Conservation (phyloP, 2,329 filamentous ascomycete species). For the Calycina herbarum region DNA sequence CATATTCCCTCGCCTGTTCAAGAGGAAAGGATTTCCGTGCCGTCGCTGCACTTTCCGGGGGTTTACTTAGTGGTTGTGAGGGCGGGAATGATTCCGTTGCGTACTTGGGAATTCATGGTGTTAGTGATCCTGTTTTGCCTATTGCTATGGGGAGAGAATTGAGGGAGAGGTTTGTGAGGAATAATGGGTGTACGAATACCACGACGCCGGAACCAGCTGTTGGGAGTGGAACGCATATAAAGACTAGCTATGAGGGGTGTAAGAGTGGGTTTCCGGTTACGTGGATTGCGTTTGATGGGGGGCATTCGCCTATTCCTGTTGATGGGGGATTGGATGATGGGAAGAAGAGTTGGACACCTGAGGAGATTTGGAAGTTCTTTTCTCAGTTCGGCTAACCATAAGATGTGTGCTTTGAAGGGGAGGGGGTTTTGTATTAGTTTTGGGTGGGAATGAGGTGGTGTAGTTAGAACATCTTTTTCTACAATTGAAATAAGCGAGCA, state of each 20-base stretch:
- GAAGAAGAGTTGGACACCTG: constrained; percentile 25
- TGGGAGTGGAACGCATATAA: constrained; percentile 10
- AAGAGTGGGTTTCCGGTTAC: constrained; percentile 37
- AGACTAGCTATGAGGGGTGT: constrained; percentile 34
- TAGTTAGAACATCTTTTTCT: no score
- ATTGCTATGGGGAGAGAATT: constrained; percentile 38
- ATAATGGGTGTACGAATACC: constrained; percentile 38
- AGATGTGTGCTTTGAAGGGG: neutral
- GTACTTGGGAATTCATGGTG: constrained; percentile 40
- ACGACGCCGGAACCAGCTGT: neutral
- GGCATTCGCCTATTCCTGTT: constrained; percentile 33
- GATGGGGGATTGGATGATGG: constrained; percentile 19
- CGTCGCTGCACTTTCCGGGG: constrained; percentile 37
- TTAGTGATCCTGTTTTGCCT: constrained; percentile 39
- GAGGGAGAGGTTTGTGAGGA: constrained; percentile 41
- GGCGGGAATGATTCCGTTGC: constrained; percentile 38
- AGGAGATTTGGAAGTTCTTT: constrained; percentile 40
- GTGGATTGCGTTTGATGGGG: constrained; percentile 39
- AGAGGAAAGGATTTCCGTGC: constrained; percentile 37
- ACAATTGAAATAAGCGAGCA: no score
- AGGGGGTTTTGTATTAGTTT: no score
- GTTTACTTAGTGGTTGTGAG: constrained; percentile 33
- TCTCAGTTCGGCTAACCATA: constrained; percentile 2
- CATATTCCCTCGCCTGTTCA: constrained; percentile 39
- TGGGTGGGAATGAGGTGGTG: no score